Evolutionary conservation across 805 yeast species (phyloP).

Genomic region (Yarrowia osloensis): DNA sequence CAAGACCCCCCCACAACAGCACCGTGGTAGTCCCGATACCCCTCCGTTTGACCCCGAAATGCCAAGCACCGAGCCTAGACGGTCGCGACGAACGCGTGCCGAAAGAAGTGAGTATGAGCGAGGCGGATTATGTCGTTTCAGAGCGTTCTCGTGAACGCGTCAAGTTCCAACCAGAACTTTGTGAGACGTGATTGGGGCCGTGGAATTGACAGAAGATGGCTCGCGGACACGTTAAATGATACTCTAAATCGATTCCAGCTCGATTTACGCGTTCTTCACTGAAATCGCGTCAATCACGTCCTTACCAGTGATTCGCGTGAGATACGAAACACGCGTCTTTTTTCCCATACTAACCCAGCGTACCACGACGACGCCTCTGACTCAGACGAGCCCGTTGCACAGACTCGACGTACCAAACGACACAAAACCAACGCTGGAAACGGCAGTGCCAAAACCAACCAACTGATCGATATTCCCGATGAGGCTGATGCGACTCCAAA

Average conservation of each 20-base stretch:
- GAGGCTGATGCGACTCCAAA: slow-evolving; percentile 29
- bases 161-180: neutral
- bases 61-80: slow-evolving; percentile 34
- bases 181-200: neutral
- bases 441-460: neutral
- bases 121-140: neutral
- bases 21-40: neutral
- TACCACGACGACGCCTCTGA: slow-evolving; percentile 20
- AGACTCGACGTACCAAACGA: slow-evolving; percentile 9
- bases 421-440: slow-evolving; percentile 4
- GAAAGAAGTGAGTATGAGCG: slow-evolving; percentile 6
- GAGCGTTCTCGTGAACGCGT: neutral
- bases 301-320: neutral
- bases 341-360: neutral
- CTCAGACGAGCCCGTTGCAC: neutral
- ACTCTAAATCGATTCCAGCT: neutral
- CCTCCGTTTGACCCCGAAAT: slow-evolving; percentile 1
- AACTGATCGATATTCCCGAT: slow-evolving; percentile 14
- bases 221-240: neutral
- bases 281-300: neutral
- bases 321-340: neutral
- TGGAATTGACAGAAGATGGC: neutral
- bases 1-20: neutral
- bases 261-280: neutral
- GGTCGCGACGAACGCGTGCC: slow-evolving; percentile 42